These are phyloP conservation scores for Digitaria exilis DNA, from an alignment of 202 grass and related monocot genomes.

Conservation along the genomic window DNA sequence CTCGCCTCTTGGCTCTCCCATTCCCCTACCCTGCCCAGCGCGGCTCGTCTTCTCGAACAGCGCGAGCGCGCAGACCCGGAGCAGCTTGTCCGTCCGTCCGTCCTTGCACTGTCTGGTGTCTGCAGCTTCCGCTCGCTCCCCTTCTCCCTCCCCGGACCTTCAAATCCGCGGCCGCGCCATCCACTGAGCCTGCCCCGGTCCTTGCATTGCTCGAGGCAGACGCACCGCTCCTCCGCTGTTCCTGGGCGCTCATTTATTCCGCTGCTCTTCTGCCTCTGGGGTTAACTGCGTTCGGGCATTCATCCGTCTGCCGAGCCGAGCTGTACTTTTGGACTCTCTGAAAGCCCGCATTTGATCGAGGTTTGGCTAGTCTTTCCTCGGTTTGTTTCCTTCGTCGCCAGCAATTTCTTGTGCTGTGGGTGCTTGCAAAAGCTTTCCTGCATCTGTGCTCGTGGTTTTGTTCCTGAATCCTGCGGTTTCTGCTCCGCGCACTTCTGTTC, in stretches of 20 bases:
- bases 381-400: background rate
- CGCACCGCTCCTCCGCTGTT: slow-evolving; percentile 28
- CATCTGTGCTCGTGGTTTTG: background rate
- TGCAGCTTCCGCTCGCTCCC: background rate
- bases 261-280: slow-evolving; percentile 7
- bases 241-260: slow-evolving; percentile 40
- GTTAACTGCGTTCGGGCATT: slow-evolving; percentile 49
- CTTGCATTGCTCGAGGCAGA: slow-evolving; percentile 49
- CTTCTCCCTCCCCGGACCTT: slow-evolving; percentile 38
- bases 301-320: slow-evolving; percentile 35
- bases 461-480: slow-evolving; percentile 14
- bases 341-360: slow-evolving; percentile 23
- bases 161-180: slow-evolving; percentile 20
- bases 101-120: slow-evolving; percentile 40
- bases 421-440: background rate
- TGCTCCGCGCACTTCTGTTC: background rate
- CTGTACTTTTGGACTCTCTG: background rate
- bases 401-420: background rate
- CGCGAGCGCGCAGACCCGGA: slow-evolving; percentile 17
- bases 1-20: slow-evolving; percentile 25
- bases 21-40: background rate
- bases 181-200: background rate
- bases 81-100: slow-evolving; percentile 35
- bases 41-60: slow-evolving; percentile 44
- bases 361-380: background rate